Evolutionary conservation across 441 rosid species (phyloP).

Genomic region (Geranium incanum): DNA sequence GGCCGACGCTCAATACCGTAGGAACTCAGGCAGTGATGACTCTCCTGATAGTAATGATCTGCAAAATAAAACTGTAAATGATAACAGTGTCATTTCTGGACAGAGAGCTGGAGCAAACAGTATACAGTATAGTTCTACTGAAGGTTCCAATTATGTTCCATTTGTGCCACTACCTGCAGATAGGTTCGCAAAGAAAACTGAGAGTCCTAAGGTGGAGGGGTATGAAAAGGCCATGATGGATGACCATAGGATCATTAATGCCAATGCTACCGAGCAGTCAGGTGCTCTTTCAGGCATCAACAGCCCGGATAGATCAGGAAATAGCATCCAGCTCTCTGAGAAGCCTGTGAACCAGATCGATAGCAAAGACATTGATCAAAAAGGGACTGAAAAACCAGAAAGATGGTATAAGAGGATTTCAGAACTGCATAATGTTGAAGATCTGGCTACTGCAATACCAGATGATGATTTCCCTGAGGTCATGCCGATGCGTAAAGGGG

Average conservation of each 20-base stretch:
- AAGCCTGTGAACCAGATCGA: constrained; percentile 19
- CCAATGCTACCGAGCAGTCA: constrained; percentile 18
- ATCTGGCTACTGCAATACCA: constrained; percentile 22
- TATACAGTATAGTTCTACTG: constrained; percentile 27
- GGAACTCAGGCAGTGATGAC: constrained; percentile 26
- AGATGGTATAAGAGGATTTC: constrained; percentile 46
- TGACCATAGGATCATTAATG: constrained; percentile 19
- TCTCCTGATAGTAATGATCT: constrained; percentile 11
- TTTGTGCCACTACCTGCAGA: constrained; percentile 74
- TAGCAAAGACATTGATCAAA: constrained; percentile 25
- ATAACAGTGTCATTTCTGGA: constrained; percentile 7
- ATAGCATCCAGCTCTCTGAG: constrained; percentile 18
- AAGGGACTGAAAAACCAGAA: constrained; percentile 42
- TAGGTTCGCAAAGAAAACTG: constrained; percentile 59
- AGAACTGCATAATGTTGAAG: constrained; percentile 36
- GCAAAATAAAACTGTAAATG: constrained; percentile 19
- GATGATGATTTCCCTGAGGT: constrained; percentile 38
- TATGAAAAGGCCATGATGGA: constrained; percentile 22
- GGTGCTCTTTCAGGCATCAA: constrained; percentile 18
- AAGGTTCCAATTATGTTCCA: constrained; percentile 43
- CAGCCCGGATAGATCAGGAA: constrained; percentile 16
- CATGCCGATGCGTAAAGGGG: constrained; percentile 51
- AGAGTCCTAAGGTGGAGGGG: constrained; percentile 23
- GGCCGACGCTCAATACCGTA: constrained; percentile 36
- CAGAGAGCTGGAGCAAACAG: constrained; percentile 18